Conservation (phyloP, 148 eudicot genomes). For the Polygonum maritimum region DNA sequence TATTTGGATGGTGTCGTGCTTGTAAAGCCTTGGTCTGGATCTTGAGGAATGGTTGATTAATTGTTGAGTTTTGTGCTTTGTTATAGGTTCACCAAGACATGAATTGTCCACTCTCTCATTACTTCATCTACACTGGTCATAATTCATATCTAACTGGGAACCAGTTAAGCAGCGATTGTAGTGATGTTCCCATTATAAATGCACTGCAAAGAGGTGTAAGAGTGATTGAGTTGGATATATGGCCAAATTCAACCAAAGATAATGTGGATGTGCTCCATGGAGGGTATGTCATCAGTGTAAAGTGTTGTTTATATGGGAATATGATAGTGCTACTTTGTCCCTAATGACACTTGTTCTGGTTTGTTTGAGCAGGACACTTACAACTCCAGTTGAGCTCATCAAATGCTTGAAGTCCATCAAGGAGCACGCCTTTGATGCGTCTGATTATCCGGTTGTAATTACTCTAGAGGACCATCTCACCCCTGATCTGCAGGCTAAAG, state of each 20-base stretch:
- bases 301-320: background rate
- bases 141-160: constrained; percentile 85
- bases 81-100: constrained; percentile 76
- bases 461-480: constrained; percentile 93
- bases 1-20: too few species aligned
- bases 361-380: constrained; percentile 46
- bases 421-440: constrained; percentile 65
- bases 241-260: constrained; percentile 66
- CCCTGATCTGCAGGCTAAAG: constrained; percentile 75
- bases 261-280: constrained; percentile 69
- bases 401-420: constrained; percentile 66
- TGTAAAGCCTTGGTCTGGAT: too few species aligned
- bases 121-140: constrained; percentile 79
- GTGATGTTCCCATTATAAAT: constrained; percentile 59
- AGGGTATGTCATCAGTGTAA: constrained; percentile 27
- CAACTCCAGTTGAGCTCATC: constrained; percentile 67
- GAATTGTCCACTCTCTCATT: constrained; percentile 79
- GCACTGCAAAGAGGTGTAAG: constrained; percentile 73
- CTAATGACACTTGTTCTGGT: background rate
- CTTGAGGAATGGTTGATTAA: background rate
- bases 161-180: constrained; percentile 80
- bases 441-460: constrained; percentile 73
- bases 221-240: constrained; percentile 84
- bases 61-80: background rate
- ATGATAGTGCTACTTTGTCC: too few species aligned